Evolutionary conservation across 83 land plant species (phyloP).

Genomic region (Isoetes engelmannii): DNA sequence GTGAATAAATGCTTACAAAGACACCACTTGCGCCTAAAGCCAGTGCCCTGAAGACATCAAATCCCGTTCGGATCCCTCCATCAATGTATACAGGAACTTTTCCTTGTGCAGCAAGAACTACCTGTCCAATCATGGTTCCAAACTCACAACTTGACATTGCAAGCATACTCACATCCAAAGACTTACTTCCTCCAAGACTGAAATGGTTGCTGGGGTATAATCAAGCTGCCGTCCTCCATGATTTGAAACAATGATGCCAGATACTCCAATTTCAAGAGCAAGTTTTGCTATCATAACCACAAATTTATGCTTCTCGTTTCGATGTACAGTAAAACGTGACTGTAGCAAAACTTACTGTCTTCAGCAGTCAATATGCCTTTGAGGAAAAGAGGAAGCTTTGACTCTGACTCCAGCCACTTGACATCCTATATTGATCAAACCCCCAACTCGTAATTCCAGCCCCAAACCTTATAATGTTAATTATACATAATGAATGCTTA

Average conservation of each 20-base stretch:
- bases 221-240: conserved; percentile 15
- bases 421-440: conserved; percentile 4
- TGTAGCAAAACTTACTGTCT: not conserved
- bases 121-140: not conserved
- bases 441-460: not conserved
- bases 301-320: not conserved
- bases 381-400: conserved; percentile 9
- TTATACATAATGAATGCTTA: too few relatives aligned
- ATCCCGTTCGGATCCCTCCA: conserved; percentile 4
- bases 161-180: not conserved
- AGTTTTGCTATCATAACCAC: not conserved
- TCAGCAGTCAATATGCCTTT: conserved; percentile 10
- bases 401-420: not conserved
- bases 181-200: conserved; percentile 8
- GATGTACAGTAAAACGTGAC: not conserved
- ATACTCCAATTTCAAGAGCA: conserved; percentile 2
- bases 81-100: conserved; percentile 2
- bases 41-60: conserved; percentile 10
- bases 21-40: conserved; percentile 13
- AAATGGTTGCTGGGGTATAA: conserved; percentile 13
- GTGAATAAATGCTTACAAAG: conserved; percentile 2
- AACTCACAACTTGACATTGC: not conserved
- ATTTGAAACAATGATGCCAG: conserved; percentile 14
- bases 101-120: conserved; percentile 1
- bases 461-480: too few relatives aligned